These are phyloP conservation scores for Voacanga thouarsii DNA, from an alignment of 257 asterid genomes.

Conservation along the genomic window DNA sequence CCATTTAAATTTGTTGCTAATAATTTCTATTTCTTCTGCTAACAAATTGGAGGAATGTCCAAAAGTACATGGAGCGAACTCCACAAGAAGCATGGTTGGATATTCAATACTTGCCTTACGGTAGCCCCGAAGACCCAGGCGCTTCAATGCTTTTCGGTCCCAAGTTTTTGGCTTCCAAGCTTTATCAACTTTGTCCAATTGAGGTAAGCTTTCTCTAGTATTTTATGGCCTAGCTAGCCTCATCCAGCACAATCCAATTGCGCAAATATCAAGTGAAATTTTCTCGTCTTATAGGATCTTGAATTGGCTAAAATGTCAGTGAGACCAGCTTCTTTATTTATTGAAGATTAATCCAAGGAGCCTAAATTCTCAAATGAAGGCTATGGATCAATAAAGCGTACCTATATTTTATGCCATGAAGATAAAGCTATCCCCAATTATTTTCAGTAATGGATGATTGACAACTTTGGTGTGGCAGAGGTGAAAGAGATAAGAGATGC, in stretches of 20 bases:
- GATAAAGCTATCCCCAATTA: not conserved
- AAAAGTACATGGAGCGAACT: not conserved
- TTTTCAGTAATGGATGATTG: not conserved
- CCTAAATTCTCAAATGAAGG: not conserved
- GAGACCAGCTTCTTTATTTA: not conserved
- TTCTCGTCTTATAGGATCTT: not conserved
- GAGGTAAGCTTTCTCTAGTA: not conserved
- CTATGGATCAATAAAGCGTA: too few species aligned
- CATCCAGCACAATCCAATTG: not conserved
- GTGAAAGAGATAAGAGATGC: not conserved
- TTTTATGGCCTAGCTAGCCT: not conserved
- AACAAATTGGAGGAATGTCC: not conserved
- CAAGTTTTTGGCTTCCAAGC: too few species aligned
- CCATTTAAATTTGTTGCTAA: too few species aligned
- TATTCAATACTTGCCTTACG: conserved; percentile 12
- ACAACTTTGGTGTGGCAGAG: not conserved
- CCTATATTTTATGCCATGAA: not conserved
- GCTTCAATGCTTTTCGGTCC: not conserved
- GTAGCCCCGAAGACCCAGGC: not conserved
- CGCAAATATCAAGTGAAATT: too few species aligned
- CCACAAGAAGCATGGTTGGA: not conserved
- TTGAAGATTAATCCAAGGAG: not conserved
- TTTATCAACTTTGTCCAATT: too few species aligned
- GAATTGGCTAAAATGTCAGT: not conserved
- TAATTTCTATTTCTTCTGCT: too few species aligned